Evolutionary conservation across 371 early-diverging fungal species (phyloP).

Genomic region (Lichtheimia ramosa): DNA sequence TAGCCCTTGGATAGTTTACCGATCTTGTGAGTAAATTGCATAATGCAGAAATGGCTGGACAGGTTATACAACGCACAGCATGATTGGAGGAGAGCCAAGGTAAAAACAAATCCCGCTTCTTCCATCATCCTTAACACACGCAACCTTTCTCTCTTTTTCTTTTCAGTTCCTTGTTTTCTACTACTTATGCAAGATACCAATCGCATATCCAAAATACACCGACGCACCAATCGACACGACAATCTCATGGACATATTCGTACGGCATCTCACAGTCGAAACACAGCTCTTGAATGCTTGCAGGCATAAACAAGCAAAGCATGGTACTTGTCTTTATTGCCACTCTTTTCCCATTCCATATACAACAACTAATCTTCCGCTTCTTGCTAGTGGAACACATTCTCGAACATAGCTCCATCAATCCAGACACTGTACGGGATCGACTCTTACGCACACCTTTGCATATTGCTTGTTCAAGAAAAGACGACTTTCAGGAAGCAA

Average conservation of each 20-base stretch:
- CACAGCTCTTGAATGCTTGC: constrained; percentile 37
- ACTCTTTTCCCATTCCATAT: no score
- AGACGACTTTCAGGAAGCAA: constrained; percentile 37
- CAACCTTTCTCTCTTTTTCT: constrained; percentile 1
- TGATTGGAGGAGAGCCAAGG: no score
- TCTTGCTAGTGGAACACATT: constrained; percentile 28
- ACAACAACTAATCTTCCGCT: background rate
- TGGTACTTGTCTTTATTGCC: constrained; percentile 21
- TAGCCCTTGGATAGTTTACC: no score
- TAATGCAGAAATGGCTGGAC: no score
- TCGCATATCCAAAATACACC: constrained; percentile 33
- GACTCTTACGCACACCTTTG: constrained; percentile 43
- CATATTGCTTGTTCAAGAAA: constrained; percentile 45
- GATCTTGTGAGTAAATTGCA: no score
- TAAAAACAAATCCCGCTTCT: no score
- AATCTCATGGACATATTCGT: constrained; percentile 32
- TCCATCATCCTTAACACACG: background rate
- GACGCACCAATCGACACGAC: constrained; percentile 21
- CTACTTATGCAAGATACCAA: constrained; percentile 22
- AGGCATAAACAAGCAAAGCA: constrained; percentile 30
- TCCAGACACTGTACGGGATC: constrained; percentile 46
- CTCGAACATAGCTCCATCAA: constrained; percentile 21
- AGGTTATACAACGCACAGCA: no score
- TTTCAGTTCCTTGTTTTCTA: background rate
- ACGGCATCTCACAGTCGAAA: constrained; percentile 28